Evolutionary conservation across 2,329 filamentous ascomycete genomes (phyloP), one percentile per base, ranked within the genome.

Genomic region (Emergomyces orientalis): DNA sequence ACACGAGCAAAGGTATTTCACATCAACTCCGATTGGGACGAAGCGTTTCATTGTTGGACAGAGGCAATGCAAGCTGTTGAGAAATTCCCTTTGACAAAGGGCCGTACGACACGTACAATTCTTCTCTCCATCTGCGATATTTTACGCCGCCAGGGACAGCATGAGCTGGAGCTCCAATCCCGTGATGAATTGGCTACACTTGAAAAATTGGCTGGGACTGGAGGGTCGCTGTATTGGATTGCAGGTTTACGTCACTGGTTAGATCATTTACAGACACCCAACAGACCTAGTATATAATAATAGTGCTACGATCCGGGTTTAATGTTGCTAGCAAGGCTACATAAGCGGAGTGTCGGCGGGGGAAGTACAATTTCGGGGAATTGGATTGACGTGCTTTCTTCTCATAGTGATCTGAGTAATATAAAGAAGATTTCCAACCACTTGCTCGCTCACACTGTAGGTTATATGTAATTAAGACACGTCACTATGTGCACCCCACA

Each of bases 1-100:
- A 60, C 41, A 60, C 58, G 32, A 51, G 58, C 58, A 60, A 60
- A 60, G 58, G 13, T 60, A 34, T 60, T 41, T 60, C 58, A 60
- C 30, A 51, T 60, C 30, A 60, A 45, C 22, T 51, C 27, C 30
- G 41, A 60, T 37, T 60, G 39, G 43, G 41, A 60, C 3, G 11
- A 13, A 32, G 58, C 41, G n/a, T 47, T 60, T 49, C 58, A 49
- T 13, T 60, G 25, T 32, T 60, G 58, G 58, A 60, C 58, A 34
- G 58, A 60, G 58, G 43, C 58, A 60, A 51, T 60, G 58, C 25
- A 51, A 22, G 58, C 43, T 37, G 30, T 60, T 13, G 22, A 41
- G 27, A 3, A 60, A 51, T 60, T 60, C 45, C 39, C 58, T 51
- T 32, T 32, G 9, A 51, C 43, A 51, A 60, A 60, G 19, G 43